These are phyloP conservation scores for Aegle marmelos DNA, from an alignment of 345 rosid genomes.

Conservation along the genomic window DNA sequence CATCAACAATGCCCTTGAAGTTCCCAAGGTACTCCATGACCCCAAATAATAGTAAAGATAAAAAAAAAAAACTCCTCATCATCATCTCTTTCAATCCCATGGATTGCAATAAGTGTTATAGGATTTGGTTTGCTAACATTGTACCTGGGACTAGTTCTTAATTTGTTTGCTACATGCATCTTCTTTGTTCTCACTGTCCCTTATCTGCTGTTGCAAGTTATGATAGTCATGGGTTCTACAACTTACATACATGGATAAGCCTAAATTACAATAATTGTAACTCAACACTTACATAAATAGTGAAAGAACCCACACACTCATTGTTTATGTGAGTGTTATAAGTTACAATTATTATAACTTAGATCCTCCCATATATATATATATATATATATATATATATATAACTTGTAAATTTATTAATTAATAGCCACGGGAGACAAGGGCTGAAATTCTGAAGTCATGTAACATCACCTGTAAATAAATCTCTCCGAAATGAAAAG, in stretches of 20 bases:
- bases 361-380: too few relatives aligned
- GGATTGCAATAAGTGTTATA: neutral
- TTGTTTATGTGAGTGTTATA: too few relatives aligned
- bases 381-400: rapidly evolving
- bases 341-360: too few relatives aligned
- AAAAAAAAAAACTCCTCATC: neutral
- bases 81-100: neutral
- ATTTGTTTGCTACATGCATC: neutral
- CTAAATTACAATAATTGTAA: too few relatives aligned
- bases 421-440: neutral
- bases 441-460: neutral
- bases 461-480: neutral
- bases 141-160: neutral
- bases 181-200: too few relatives aligned
- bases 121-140: neutral
- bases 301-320: too few relatives aligned
- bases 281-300: too few relatives aligned
- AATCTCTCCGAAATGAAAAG: too few relatives aligned
- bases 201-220: neutral
- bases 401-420: neutral
- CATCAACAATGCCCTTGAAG: too few relatives aligned
- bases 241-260: too few relatives aligned
- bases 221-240: neutral
- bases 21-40: too few relatives aligned
- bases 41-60: neutral